Evolutionary conservation across 371 early-diverging fungal genomes (phyloP).

Genomic region (Chytridium lagenaria): DNA sequence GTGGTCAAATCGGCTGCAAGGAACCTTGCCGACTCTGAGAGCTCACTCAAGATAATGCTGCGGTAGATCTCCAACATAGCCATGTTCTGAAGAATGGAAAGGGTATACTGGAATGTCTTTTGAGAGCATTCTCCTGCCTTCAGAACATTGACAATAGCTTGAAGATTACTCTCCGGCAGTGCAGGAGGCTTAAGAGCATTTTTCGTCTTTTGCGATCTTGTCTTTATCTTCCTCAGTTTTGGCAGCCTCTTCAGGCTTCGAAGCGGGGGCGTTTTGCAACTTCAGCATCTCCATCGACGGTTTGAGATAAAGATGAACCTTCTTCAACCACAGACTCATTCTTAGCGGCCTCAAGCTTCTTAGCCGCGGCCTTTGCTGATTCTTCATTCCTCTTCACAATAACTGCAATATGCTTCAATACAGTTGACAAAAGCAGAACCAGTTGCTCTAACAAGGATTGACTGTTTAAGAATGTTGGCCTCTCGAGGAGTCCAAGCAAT

Average conservation of each 20-base stretch:
- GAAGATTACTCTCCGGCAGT: constrained; percentile 59
- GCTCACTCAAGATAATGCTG: constrained; percentile 77
- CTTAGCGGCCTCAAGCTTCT: constrained; percentile 20
- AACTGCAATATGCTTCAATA: constrained; percentile 44
- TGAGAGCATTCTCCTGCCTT: constrained; percentile 91
- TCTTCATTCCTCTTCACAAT: constrained; percentile 21
- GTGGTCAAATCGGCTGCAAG: constrained; percentile 73
- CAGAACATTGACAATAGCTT: constrained; percentile 84
- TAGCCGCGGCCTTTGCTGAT: constrained; percentile 9
- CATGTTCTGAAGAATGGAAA: constrained; percentile 87
- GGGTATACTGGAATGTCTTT: constrained; percentile 91
- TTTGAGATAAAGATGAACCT: no score
- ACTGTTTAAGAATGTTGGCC: constrained; percentile 78
- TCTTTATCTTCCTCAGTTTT: no score
- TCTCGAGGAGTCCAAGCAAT: constrained; percentile 82
- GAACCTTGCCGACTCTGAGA: constrained; percentile 71
- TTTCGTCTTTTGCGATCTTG: no score
- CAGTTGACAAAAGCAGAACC: constrained; percentile 78
- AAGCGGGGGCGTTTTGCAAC: no score
- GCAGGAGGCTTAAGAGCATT: constrained; percentile 22
- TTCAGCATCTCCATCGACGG: no score
- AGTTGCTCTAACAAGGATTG: constrained; percentile 83
- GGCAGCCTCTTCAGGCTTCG: no score
- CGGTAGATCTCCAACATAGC: constrained; percentile 75
- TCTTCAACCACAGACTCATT: constrained; percentile 14